A percentile compares a stretch with the other conserved stretches of the same genome.
Conservation (phyloP, 441 rosid genomes). For the Capsella rubella region DNA sequence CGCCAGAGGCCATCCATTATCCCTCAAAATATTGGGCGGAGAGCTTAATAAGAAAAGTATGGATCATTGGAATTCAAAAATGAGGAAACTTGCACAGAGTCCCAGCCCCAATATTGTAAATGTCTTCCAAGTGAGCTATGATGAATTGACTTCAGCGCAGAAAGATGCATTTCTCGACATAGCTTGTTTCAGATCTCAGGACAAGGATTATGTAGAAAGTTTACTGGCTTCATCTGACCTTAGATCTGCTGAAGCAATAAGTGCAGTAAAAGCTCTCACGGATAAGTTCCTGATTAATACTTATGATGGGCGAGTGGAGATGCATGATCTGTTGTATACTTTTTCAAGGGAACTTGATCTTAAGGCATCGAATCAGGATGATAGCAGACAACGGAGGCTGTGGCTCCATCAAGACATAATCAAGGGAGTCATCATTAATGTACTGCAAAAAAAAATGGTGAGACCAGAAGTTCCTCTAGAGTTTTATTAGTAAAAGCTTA, state of each 20-base stretch:
- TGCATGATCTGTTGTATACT: slow-evolving; percentile 4
- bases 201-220: slow-evolving; percentile 26
- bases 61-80: slow-evolving; percentile 5
- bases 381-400: not conserved
- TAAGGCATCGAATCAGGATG: not conserved
- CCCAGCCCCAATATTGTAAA: not conserved
- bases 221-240: not conserved
- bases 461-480: not conserved
- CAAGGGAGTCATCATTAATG: not conserved
- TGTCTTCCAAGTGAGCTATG: slow-evolving; percentile 18
- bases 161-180: slow-evolving; percentile 35
- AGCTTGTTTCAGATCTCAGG: slow-evolving; percentile 24
- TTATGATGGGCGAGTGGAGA: slow-evolving; percentile 13
- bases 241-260: not conserved
- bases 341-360: slow-evolving; percentile 21
- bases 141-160: slow-evolving; percentile 15
- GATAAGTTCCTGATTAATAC: slow-evolving; percentile 30
- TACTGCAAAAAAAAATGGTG: slow-evolving; percentile 14
- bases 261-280: slow-evolving; percentile 20
- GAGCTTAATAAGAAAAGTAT: slow-evolving; percentile 7
- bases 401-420: slow-evolving; percentile 5
- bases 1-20: slow-evolving; percentile 17
- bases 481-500: not conserved
- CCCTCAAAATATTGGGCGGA: slow-evolving; percentile 11
- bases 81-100: not conserved